A percentile compares a stretch with the other conserved stretches of the same genome.
Conservation (phyloP, 257 asterid genomes). For the Nicotiana sylvestris region DNA sequence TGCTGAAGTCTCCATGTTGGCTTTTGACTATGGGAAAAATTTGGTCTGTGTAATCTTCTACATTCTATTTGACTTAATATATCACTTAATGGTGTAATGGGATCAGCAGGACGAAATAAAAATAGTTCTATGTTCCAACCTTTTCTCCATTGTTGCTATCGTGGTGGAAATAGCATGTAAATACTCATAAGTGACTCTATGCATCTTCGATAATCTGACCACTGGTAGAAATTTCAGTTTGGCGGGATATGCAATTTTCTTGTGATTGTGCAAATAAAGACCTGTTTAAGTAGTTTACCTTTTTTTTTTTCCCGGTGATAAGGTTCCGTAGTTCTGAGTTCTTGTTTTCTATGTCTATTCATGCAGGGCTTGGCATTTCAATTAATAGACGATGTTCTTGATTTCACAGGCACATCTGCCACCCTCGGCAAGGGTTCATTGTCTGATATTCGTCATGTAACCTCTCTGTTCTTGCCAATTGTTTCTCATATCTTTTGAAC, state of each 20-base stretch:
- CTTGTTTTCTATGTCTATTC: neutral
- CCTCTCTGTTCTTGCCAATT: slow-evolving; percentile 10
- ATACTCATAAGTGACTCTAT: neutral
- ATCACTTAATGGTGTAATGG: neutral
- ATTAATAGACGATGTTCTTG: slow-evolving; percentile 87
- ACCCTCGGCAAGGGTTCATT: slow-evolving; percentile 94
- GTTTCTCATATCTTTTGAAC: neutral
- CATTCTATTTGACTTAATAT: neutral
- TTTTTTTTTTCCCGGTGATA: too few species aligned
- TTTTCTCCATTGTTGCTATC: neutral
- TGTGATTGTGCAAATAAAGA: neutral
- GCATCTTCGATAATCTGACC: neutral
- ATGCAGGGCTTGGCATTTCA: slow-evolving; percentile 95
- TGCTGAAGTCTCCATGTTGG: slow-evolving; percentile 77
- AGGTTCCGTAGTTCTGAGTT: neutral
- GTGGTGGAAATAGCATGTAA: neutral
- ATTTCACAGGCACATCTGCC: slow-evolving; percentile 87
- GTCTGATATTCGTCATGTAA: slow-evolving; percentile 96
- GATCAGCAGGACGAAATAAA: neutral
- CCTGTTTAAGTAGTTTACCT: neutral
- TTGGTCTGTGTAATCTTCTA: slow-evolving; percentile 47
- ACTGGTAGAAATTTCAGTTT: neutral
- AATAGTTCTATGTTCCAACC: neutral
- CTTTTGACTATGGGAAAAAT: slow-evolving; percentile 91
- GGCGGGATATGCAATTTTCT: neutral